These are phyloP conservation scores for Pichia sp. DNA, from an alignment of 1,139 yeast species.

Conservation along the genomic window DNA sequence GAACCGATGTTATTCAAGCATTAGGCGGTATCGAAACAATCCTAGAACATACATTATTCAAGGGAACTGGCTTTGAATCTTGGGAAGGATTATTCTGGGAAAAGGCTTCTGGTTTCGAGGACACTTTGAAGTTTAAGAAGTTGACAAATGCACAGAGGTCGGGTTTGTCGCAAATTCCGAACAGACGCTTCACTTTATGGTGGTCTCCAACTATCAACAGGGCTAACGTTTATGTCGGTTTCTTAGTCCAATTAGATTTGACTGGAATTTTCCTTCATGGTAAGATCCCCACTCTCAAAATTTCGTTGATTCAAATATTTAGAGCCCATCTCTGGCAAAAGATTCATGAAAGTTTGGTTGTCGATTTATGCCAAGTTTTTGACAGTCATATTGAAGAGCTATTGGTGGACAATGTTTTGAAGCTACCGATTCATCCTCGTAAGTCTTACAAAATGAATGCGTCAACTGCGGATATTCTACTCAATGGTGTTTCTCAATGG, in stretches of 20 bases:
- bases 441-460: slow-evolving; percentile 97
- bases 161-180: slow-evolving; percentile 96
- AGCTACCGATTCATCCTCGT: slow-evolving; percentile 93
- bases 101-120: slow-evolving; percentile 94
- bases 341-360: slow-evolving; percentile 92
- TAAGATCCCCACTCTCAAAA: slow-evolving; percentile 93
- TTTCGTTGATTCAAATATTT: slow-evolving; percentile 91
- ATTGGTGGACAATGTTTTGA: slow-evolving; percentile 80
- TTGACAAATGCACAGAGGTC: slow-evolving; percentile 96
- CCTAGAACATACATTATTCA: slow-evolving; percentile 88
- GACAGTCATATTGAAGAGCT: slow-evolving; percentile 82
- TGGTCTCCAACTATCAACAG: slow-evolving; percentile 99
- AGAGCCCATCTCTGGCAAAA: slow-evolving; percentile 99
- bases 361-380: slow-evolving; percentile 86
- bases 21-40: slow-evolving; percentile 97
- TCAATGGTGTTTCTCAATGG: slow-evolving; percentile 78
- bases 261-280: slow-evolving; percentile 98
- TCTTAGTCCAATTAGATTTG: slow-evolving; percentile 88
- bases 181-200: slow-evolving; percentile 95
- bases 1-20: slow-evolving; percentile 96
- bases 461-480: slow-evolving; percentile 84
- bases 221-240: slow-evolving; percentile 97
- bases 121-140: slow-evolving; percentile 87
- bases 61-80: slow-evolving; percentile 94
- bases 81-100: slow-evolving; percentile 99